A percentile compares a stretch with the other conserved stretches of the same genome.
Conservation (phyloP, 257 asterid species). For the Primulina eburnea region DNA sequence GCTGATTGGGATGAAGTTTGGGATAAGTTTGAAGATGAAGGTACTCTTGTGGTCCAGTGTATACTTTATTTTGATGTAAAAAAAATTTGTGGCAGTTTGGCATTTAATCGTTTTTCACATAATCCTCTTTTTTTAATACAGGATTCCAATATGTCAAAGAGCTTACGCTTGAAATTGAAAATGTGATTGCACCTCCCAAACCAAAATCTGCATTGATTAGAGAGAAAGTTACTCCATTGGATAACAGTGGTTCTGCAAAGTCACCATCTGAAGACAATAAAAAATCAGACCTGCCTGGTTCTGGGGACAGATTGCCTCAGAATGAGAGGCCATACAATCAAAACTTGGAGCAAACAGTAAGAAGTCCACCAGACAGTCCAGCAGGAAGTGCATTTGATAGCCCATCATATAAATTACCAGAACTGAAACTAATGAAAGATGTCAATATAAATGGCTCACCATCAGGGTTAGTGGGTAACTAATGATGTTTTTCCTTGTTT, state of each 20-base stretch:
- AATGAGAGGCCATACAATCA: conserved; percentile 40
- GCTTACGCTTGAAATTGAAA: conserved; percentile 87
- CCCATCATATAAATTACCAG: conserved; percentile 58
- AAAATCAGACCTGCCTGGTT: conserved; percentile 41
- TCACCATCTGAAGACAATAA: conserved; percentile 48
- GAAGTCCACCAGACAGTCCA: conserved; percentile 75
- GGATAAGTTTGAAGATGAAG: conserved; percentile 96
- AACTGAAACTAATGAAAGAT: conserved; percentile 43
- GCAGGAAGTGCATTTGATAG: conserved; percentile 49
- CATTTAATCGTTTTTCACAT: conserved; percentile 6
- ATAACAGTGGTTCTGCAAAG: conserved; percentile 32
- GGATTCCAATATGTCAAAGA: conserved; percentile 79
- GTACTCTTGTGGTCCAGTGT: conserved; percentile 33
- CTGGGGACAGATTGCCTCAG: conserved; percentile 35
- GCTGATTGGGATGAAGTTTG: conserved; percentile 99
- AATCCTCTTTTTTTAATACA: conserved; percentile 26
- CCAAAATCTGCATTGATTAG: conserved; percentile 57
- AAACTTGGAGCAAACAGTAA: conserved; percentile 41
- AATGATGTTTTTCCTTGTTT: conserved; percentile 15
- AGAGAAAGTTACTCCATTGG: conserved; percentile 49
- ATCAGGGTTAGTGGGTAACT: conserved; percentile 44
- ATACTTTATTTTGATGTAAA: not conserved
- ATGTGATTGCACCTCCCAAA: conserved; percentile 78
- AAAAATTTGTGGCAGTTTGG: not conserved
- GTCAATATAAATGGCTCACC: conserved; percentile 64